A percentile compares a stretch with the other conserved stretches of the same genome.
These are phyloP conservation scores for Verticillium isaacii DNA, from an alignment of 2,329 filamentous ascomycete genomes.

Conservation along the genomic window DNA sequence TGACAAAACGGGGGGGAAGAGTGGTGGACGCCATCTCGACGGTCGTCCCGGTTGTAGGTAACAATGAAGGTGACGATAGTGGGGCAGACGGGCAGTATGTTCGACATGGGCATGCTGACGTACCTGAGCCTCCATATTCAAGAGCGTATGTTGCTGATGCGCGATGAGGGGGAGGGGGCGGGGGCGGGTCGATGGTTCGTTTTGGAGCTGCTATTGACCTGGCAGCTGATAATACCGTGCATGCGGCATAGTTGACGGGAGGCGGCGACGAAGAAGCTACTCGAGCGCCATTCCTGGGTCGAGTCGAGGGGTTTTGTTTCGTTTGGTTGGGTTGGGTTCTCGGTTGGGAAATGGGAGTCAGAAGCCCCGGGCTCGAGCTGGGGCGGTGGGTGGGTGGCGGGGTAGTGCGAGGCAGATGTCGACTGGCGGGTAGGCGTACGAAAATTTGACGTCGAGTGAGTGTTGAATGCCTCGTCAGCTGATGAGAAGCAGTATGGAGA, in stretches of 20 bases:
- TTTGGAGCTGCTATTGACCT: slow-evolving; percentile 35
- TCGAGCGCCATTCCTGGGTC: slow-evolving; percentile 32
- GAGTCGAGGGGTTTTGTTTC: slow-evolving; percentile 2
- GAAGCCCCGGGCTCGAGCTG: neutral
- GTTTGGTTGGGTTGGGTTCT: neutral
- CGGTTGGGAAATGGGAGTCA: neutral
- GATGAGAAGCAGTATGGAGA: neutral
- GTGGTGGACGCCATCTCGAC: neutral
- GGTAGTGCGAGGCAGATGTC: neutral
- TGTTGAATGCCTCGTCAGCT: neutral
- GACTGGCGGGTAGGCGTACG: neutral
- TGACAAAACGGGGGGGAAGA: no score
- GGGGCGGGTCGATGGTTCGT: slow-evolving; percentile 4
- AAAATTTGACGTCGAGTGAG: neutral
- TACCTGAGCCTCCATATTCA: slow-evolving; percentile 45
- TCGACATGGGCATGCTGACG: slow-evolving; percentile 12
- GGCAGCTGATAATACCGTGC: slow-evolving; percentile 32
- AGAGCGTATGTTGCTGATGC: slow-evolving; percentile 10
- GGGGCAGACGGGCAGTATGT: slow-evolving; percentile 19
- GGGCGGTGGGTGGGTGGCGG: neutral
- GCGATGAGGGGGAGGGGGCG: slow-evolving; percentile 10
- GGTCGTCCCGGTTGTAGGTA: slow-evolving; percentile 8
- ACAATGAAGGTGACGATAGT: slow-evolving; percentile 9
- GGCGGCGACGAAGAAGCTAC: slow-evolving; percentile 31
- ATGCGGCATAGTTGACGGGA: slow-evolving; percentile 35